These are phyloP conservation scores for Aureococcus anophagefferens DNA, from an alignment of 108 stramenopile species.

Conservation along the genomic window DNA sequence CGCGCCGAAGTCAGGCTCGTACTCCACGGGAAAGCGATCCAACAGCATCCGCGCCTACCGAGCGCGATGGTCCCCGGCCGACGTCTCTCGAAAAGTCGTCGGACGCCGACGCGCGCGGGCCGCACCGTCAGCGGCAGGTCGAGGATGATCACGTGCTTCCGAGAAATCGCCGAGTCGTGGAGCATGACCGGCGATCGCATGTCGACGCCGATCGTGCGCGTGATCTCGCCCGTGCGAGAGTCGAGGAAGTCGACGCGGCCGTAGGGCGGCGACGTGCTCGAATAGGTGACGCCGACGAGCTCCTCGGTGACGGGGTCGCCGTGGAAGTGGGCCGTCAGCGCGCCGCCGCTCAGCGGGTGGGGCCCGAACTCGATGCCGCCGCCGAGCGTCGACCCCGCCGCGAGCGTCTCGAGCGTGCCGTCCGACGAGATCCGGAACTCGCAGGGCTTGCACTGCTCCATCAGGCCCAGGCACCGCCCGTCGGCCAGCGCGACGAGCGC, in stretches of 20 bases:
- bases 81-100: too few relatives aligned
- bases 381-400: conserved; percentile 10
- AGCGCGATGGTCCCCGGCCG: too few relatives aligned
- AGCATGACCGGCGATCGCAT: conserved; percentile 24
- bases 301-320: conserved; percentile 23
- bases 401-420: conserved; percentile 21
- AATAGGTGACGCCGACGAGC: conserved; percentile 28
- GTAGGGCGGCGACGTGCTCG: conserved; percentile 12
- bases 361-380: conserved; percentile 20
- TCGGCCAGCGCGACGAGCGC: conserved; percentile 19
- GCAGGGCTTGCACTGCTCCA: conserved; percentile 37
- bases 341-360: conserved; percentile 30
- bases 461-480: conserved; percentile 20
- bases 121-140: conserved; percentile 42
- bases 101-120: conserved; percentile 18
- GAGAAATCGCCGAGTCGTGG: conserved; percentile 29
- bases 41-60: conserved; percentile 7
- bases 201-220: conserved; percentile 1
- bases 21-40: conserved; percentile 39
- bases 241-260: conserved; percentile 31
- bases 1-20: conserved; percentile 33
- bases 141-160: conserved; percentile 28
- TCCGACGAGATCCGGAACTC: conserved; percentile 26
- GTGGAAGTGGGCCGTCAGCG: conserved; percentile 25
- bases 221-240: conserved; percentile 12